Evolutionary conservation across 495 filamentous ascomycete species (phyloP), one percentile per base, ranked within the genome.

Genomic region (Hypoxylon rickii): DNA sequence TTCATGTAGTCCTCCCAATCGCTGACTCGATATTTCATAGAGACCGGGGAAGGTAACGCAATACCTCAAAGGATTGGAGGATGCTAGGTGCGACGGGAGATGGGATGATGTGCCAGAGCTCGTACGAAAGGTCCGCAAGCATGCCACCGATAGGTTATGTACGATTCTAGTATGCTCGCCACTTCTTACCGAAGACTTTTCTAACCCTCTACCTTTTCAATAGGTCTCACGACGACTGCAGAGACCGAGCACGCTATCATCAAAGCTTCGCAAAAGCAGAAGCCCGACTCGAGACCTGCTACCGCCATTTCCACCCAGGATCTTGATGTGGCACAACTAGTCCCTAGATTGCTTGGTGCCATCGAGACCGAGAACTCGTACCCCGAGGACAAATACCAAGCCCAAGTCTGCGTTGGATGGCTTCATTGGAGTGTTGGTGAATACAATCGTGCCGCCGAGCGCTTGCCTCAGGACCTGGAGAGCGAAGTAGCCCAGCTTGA

Each of bases 31-130:
- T 3, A 38, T 17, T 2, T 44, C 43, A 17, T 34, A 75, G 73
- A 81, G 74, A 78, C 52, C 70, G 46, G 44, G 68, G 51, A 98
- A 98, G 76, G 91, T 86, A 41, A 80, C 79, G 54, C 83, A 85
- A 64, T 96, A 96, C 71, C 77, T 93, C 60, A 77, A 80, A 66
- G 83, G 83, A 73, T 83, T 98, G 59, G 89, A 97, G 66, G 81
- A 83, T 61, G 90, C 90, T 58, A 88, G 94, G 51, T 94, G 89
- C 67, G 84, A 92, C 65, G 90, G 89, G 21, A 85, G 82, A 64
- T 98, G 94, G 94, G 81, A 89, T 55, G 88, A 88, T 21, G 81
- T 97, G n/a, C 88, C 88, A 21, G 94, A 97, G 73, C 77, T 96
- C 54, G 84, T 89, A 61, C 83, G 91, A 61, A 97, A 98, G 73